Percentiles rank a stretch among this genome's conserved stretches.
These are phyloP conservation scores for Boletus tomentosulus DNA, from an alignment of 768 basidiomycete species.

Conservation along the genomic window DNA sequence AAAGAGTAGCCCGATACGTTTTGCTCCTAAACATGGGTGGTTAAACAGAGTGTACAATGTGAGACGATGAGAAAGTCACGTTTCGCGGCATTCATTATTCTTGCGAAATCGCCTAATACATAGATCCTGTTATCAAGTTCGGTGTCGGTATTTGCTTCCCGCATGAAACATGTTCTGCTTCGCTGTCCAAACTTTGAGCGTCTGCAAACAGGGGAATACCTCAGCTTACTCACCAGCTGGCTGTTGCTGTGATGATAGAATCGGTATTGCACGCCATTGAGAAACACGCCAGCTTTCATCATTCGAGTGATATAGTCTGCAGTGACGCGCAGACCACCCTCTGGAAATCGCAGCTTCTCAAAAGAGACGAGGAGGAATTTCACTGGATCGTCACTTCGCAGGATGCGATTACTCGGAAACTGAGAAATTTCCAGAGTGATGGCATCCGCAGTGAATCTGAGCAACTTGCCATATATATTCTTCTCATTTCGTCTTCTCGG, in stretches of 20 bases:
- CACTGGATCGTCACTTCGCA: constrained; percentile 51
- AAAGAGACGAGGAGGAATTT: constrained; percentile 58
- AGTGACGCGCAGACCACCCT: constrained; percentile 43
- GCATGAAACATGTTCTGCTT: constrained; percentile 59
- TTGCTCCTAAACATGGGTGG: constrained; percentile 47
- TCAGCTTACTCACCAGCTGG: constrained; percentile 44
- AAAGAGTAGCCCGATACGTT: constrained; percentile 64
- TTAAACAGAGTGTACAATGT: neutral
- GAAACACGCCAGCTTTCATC: constrained; percentile 49
- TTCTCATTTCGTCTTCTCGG: constrained; percentile 25
- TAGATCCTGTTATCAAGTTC: constrained; percentile 61
- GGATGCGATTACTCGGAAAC: constrained; percentile 56
- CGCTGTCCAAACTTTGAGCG: constrained; percentile 35
- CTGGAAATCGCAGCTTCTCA: constrained; percentile 50
- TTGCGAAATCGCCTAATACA: constrained; percentile 51
- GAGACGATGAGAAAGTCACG: constrained; percentile 32
- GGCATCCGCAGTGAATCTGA: constrained; percentile 46
- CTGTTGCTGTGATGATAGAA: constrained; percentile 74
- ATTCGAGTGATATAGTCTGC: constrained; percentile 55
- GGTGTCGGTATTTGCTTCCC: constrained; percentile 47
- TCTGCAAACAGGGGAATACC: neutral
- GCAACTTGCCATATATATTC: constrained; percentile 41
- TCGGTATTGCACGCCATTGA: constrained; percentile 59
- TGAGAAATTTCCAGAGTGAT: constrained; percentile 48
- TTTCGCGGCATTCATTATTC: constrained; percentile 62